Base-by-base conservation (phyloP, 164 flowering plant species). In the Liriodendron chinense region DNA sequence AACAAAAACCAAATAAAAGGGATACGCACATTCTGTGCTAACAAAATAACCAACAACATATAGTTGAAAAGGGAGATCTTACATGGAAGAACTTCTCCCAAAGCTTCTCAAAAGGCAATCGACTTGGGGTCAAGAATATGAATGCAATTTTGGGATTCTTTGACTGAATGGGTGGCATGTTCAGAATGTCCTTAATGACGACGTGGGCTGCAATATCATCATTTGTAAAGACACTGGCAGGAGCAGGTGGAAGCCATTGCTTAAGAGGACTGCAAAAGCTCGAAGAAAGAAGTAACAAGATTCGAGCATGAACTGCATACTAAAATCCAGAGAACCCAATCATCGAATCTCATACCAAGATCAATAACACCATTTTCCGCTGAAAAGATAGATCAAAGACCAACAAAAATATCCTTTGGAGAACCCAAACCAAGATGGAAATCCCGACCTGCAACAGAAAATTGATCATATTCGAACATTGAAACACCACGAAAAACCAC, bases 241-340 rank as follows among this genome's bases (percentile, higher is more conserved):
- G 92, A 64, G 79, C 73, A 71, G 96, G 95, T 57, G 98, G 99
- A 71, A 94, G 87, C 97, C 97, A 90, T 57, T 87, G 84, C 10
- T 85, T 61, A 62, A 91, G 47, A 67, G 80, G 82, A 72, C 78
- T 78, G 82, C 98, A 96, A 74, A 87, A 92, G 78, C 78, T 82
- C 28, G 94, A 84, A 47, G 95, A 75, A 96, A 84, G 28, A 91
- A 71, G 68, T 88, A 87, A 79, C 12, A 57, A 57, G 61, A 57
- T 9, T 12, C 13, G 61, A 57, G 61, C 2, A 57, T 1, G 2
- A 9, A 10, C 22, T 63, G 18, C 22, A 63, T 21, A 9, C 9
- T 10, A 63, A 63, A 3, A 56, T 56, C 13, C 18, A 56, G 20
- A 57, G 20, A 57, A 12, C 61, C 61, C 13, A 57, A 57, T 57